phyloP scores from a whole-genome alignment of 371 early-diverging fungal genomes.

The Synchytrium microbalum region DNA sequence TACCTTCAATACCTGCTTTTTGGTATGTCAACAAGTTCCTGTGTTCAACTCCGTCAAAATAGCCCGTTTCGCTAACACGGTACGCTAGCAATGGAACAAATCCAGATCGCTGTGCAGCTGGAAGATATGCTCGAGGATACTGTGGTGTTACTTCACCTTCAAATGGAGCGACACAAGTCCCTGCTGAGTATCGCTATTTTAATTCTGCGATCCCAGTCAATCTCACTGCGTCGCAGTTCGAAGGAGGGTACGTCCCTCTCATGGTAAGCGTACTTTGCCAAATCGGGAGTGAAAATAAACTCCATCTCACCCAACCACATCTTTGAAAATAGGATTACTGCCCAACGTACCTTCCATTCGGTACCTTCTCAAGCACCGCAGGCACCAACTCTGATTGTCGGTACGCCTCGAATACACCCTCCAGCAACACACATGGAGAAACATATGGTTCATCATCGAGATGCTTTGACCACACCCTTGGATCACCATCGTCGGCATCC shows the following conservation, averaged over 20 bases:
- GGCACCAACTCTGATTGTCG: background rate
- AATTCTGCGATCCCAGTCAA: background rate
- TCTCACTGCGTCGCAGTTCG: background rate
- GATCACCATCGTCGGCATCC: background rate
- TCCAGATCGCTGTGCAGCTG: background rate
- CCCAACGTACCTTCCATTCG: background rate
- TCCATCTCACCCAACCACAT: too few relatives aligned
- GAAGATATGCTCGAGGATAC: background rate
- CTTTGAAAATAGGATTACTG: background rate
- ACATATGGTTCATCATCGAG: background rate
- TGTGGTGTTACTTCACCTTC: background rate
- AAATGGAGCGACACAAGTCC: background rate
- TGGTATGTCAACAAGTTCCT: background rate
- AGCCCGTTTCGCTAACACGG: background rate
- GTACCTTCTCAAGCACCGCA: background rate
- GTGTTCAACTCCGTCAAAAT: background rate
- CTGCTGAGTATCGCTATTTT: background rate
- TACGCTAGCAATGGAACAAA: background rate
- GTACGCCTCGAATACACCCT: background rate
- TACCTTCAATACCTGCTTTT: background rate
- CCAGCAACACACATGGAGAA: background rate
- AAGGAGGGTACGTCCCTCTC: background rate
- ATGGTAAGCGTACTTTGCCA: background rate
- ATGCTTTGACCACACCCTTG: background rate
- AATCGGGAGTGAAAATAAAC: background rate